phyloP scores from a whole-genome alignment of 306 rosid genomes.

The Ormosia emarginata region DNA sequence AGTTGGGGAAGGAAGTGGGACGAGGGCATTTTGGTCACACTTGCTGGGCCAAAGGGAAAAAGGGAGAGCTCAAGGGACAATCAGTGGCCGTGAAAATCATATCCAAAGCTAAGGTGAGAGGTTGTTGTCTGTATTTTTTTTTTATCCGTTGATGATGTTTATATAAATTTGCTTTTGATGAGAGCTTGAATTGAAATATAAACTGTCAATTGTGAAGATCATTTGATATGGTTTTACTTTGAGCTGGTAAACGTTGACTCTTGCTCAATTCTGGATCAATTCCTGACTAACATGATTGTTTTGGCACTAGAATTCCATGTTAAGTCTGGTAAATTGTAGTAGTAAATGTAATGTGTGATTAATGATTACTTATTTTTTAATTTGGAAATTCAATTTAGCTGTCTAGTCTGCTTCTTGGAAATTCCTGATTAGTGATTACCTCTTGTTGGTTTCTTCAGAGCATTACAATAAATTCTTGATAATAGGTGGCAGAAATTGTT shows the following conservation, averaged over 20 bases:
- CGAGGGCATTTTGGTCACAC: conserved; percentile 99
- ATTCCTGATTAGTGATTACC: too few relatives aligned
- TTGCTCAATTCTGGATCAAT: conserved; percentile 30
- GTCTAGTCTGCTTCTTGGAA: conserved; percentile 5
- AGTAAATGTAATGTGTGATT: background rate
- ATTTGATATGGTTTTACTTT: background rate
- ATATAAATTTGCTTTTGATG: background rate
- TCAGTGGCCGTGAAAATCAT: conserved; percentile 94
- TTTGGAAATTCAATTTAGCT: background rate
- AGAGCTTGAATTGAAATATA: background rate
- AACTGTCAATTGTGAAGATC: background rate
- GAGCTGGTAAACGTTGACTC: conserved; percentile 26
- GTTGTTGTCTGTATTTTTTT: background rate
- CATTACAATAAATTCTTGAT: background rate
- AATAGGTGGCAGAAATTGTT: background rate
- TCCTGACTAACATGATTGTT: conserved; percentile 5
- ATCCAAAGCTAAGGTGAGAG: conserved; percentile 78
- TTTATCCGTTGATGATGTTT: background rate
- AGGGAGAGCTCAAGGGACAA: conserved; percentile 83
- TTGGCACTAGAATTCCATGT: conserved; percentile 7
- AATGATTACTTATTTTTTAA: background rate
- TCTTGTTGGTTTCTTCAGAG: background rate
- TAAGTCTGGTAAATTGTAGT: background rate
- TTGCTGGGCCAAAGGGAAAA: conserved; percentile 84
- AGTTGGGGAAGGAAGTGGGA: conserved; percentile 88